Conservation (phyloP, 2,329 filamentous ascomycete species). For the Diaporthe helianthi region DNA sequence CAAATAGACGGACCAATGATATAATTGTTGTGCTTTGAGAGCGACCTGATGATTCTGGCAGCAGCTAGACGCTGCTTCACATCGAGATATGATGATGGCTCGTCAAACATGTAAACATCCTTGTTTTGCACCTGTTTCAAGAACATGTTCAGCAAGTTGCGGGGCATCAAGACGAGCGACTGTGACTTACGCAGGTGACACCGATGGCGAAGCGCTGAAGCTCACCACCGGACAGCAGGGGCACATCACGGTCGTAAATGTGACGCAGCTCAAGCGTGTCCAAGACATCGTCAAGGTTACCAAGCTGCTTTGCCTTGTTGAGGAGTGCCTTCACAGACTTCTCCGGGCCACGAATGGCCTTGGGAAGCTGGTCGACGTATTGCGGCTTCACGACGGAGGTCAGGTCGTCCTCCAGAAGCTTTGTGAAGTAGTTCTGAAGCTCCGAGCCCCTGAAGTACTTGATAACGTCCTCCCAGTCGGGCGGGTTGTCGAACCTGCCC, state of each 20-base stretch:
- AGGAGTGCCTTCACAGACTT: conserved; percentile 83
- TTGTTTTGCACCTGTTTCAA: conserved; percentile 34
- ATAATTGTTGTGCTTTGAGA: conserved; percentile 89
- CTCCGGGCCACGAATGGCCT: conserved; percentile 82
- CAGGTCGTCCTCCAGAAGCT: conserved; percentile 93
- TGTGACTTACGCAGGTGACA: conserved; percentile 74
- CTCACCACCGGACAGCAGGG: conserved; percentile 92
- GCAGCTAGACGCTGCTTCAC: conserved; percentile 98
- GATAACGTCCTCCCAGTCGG: conserved; percentile 98
- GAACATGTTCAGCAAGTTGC: neutral
- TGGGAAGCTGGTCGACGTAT: conserved; percentile 98
- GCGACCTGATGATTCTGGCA: conserved; percentile 88
- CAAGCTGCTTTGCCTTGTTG: conserved; percentile 76
- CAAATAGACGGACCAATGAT: conserved; percentile 67
- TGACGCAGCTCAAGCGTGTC: conserved; percentile 85
- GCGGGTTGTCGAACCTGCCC: conserved; percentile 92
- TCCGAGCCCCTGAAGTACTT: conserved; percentile 98
- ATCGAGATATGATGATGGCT: conserved; percentile 98
- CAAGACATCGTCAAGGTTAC: conserved; percentile 82
- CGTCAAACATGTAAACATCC: conserved; percentile 91
- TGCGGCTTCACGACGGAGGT: conserved; percentile 99
- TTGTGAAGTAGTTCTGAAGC: conserved; percentile 99
- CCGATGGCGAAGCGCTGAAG: conserved; percentile 97
- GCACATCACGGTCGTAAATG: conserved; percentile 91
- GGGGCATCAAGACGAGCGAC: neutral